A percentile compares a stretch with the other conserved stretches of the same genome.
These are phyloP conservation scores for Yamadazyma dendronema DNA, from an alignment of 1,139 yeast species.

Conservation along the genomic window DNA sequence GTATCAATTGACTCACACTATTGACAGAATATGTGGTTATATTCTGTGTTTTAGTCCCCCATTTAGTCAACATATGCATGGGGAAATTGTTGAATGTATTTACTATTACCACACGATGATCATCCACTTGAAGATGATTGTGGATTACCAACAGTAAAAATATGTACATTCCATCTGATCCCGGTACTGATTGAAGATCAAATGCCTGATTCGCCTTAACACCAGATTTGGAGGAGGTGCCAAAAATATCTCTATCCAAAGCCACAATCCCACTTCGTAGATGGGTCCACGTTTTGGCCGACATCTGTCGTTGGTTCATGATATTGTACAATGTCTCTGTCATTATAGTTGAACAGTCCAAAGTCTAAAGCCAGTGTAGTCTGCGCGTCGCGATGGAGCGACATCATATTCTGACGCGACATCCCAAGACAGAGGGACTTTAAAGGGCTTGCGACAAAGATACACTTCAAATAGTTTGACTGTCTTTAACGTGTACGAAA, in stretches of 20 bases:
- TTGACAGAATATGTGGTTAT: slow-evolving; percentile 4
- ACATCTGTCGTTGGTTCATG: slow-evolving; percentile 4
- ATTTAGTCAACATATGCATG: background rate
- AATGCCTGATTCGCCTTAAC: slow-evolving; percentile 17
- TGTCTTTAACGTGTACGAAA: too few relatives aligned
- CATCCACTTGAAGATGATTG: background rate
- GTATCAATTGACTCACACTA: slow-evolving; percentile 28
- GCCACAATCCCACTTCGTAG: slow-evolving; percentile 17
- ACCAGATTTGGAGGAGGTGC: background rate
- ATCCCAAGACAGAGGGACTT: slow-evolving; percentile 3
- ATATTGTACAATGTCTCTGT: slow-evolving; percentile 17
- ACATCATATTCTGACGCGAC: too few relatives aligned
- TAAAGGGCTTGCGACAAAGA: slow-evolving; percentile 6
- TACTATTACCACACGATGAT: slow-evolving; percentile 24
- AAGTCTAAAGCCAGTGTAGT: background rate
- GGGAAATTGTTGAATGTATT: slow-evolving; percentile 35
- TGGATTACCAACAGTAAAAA: background rate
- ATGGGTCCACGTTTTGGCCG: slow-evolving; percentile 2
- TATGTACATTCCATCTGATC: slow-evolving; percentile 9
- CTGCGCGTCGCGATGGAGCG: slow-evolving; percentile 8
- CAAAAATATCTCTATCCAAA: slow-evolving; percentile 7
- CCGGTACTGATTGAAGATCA: slow-evolving; percentile 42
- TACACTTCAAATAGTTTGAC: too few relatives aligned
- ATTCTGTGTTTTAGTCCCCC: background rate
- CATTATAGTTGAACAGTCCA: slow-evolving; percentile 1